Percentiles rank a stretch among this genome's conserved stretches.
Conservation (phyloP, 1,139 yeast genomes). For the Hemisphaericaspora lyxosophila region DNA sequence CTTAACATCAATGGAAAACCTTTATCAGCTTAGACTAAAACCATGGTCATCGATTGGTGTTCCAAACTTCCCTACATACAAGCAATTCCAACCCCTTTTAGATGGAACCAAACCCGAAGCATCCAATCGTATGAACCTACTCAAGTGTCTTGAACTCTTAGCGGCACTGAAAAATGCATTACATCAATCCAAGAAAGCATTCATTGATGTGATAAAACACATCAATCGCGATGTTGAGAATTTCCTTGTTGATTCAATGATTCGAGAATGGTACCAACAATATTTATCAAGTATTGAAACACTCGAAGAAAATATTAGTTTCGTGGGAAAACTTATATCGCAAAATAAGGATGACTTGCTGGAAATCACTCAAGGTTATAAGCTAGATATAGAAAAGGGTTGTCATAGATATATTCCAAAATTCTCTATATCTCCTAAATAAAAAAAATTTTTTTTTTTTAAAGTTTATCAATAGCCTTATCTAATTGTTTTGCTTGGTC, state of each 20-base stretch:
- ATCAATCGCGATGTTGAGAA: constrained; percentile 14
- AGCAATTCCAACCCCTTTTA: constrained; percentile 23
- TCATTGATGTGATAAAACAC: constrained; percentile 8
- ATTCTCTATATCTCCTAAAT: constrained; percentile 17
- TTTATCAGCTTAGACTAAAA: constrained; percentile 73
- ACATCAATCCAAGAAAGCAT: constrained; percentile 14
- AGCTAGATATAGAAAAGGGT: constrained; percentile 23
- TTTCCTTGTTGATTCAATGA: constrained; percentile 22
- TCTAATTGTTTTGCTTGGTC: constrained; percentile 10
- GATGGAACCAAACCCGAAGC: constrained; percentile 8
- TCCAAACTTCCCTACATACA: constrained; percentile 61
- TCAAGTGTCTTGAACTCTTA: constrained; percentile 13
- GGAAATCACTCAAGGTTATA: constrained; percentile 14
- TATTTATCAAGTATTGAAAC: not conserved
- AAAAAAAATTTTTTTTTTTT: too few relatives aligned
- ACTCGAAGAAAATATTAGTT: constrained; percentile 12
- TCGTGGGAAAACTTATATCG: constrained; percentile 28
- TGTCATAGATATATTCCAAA: constrained; percentile 44
- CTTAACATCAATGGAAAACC: constrained; percentile 45
- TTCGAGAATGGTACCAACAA: not conserved
- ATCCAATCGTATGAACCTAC: constrained; percentile 10
- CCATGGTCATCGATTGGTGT: constrained; percentile 82
- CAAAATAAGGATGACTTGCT: constrained; percentile 19
- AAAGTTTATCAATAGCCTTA: not conserved
- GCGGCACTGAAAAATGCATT: constrained; percentile 17